A percentile compares a stretch with the other conserved stretches of the same genome.
Evolutionary conservation across 768 basidiomycete genomes (phyloP).

Genomic region (Melanogaster broomeanus): DNA sequence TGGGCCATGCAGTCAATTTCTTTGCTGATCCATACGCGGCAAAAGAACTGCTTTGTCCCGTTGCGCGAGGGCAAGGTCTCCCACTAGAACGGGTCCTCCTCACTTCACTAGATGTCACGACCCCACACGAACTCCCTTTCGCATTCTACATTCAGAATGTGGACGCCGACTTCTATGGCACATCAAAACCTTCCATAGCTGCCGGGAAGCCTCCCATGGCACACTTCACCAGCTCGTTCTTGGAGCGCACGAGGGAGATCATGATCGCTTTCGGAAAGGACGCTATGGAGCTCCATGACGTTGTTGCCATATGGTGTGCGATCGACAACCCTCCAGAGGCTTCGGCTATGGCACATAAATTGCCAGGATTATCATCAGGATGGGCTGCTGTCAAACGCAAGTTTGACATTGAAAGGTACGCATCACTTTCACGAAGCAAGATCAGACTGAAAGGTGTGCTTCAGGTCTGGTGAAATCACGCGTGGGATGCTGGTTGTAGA

Average conservation of each 20-base stretch:
- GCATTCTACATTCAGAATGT: constrained; percentile 55
- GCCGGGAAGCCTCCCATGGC: constrained; percentile 56
- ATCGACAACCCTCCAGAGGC: constrained; percentile 63
- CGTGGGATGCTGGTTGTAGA: constrained; percentile 89
- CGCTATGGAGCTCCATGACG: constrained; percentile 89
- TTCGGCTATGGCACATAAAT: constrained; percentile 22
- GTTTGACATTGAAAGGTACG: constrained; percentile 73
- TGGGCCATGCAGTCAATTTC: constrained; percentile 62
- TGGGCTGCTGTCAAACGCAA: constrained; percentile 57
- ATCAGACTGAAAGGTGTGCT: neutral
- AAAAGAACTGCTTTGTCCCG: constrained; percentile 58
- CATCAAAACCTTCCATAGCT: constrained; percentile 46
- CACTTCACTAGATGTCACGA: constrained; percentile 82
- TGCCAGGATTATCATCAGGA: constrained; percentile 40
- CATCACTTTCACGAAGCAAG: neutral
- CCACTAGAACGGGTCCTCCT: constrained; percentile 70
- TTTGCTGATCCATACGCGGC: constrained; percentile 89
- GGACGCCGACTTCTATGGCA: constrained; percentile 60
- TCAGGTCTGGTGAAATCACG: constrained; percentile 74
- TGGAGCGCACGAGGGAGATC: constrained; percentile 71
- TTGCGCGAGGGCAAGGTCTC: constrained; percentile 41
- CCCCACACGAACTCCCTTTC: constrained; percentile 78
- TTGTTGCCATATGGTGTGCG: constrained; percentile 87
- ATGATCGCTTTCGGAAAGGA: constrained; percentile 84
- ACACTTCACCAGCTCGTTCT: constrained; percentile 80